These are phyloP conservation scores for Fusarium chuoi DNA, from an alignment of 2,329 filamentous ascomycete genomes.

Conservation along the genomic window DNA sequence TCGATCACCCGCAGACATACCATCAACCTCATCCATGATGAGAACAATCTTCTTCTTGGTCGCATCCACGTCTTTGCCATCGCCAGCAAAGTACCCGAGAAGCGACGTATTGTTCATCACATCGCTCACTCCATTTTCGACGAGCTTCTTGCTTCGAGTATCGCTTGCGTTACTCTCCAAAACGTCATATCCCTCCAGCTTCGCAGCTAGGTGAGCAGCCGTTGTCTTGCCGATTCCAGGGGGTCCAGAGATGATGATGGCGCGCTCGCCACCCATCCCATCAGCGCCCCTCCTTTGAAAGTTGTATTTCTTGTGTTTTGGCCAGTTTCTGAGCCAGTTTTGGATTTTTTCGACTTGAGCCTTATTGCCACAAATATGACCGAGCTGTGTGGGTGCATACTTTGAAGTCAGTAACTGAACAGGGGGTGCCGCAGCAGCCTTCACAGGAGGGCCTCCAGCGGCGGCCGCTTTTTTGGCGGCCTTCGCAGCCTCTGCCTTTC, in stretches of 20 bases:
- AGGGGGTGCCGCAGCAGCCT: slow-evolving; percentile 57
- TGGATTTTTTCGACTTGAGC: slow-evolving; percentile 88
- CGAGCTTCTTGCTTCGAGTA: slow-evolving; percentile 92
- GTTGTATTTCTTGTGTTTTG: slow-evolving; percentile 77
- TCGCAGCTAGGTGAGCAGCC: slow-evolving; percentile 92
- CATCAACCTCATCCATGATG: slow-evolving; percentile 99
- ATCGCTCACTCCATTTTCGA: slow-evolving; percentile 88
- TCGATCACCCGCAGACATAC: slow-evolving; percentile 96
- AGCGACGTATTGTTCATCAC: slow-evolving; percentile 94
- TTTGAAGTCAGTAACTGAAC: slow-evolving; percentile 91
- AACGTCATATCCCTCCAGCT: slow-evolving; percentile 91
- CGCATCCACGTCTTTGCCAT: slow-evolving; percentile 81
- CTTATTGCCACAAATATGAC: slow-evolving; percentile 96
- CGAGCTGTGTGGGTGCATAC: slow-evolving; percentile 86
- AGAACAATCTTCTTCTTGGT: slow-evolving; percentile 93
- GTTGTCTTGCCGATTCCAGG: slow-evolving; percentile 98
- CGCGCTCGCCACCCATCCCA: slow-evolving; percentile 82
- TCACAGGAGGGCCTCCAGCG: slow-evolving; percentile 37
- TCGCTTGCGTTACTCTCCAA: slow-evolving; percentile 97
- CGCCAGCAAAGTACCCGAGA: slow-evolving; percentile 87
- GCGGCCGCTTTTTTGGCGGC: slow-evolving; percentile 56
- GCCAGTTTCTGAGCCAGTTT: slow-evolving; percentile 85
- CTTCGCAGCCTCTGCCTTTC: slow-evolving; percentile 62
- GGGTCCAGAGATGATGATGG: slow-evolving; percentile 95
- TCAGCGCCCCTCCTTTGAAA: slow-evolving; percentile 88